Base-by-base conservation (phyloP, 1,284 basidiomycete genomes). In the Athelia psychrophila region DNA sequence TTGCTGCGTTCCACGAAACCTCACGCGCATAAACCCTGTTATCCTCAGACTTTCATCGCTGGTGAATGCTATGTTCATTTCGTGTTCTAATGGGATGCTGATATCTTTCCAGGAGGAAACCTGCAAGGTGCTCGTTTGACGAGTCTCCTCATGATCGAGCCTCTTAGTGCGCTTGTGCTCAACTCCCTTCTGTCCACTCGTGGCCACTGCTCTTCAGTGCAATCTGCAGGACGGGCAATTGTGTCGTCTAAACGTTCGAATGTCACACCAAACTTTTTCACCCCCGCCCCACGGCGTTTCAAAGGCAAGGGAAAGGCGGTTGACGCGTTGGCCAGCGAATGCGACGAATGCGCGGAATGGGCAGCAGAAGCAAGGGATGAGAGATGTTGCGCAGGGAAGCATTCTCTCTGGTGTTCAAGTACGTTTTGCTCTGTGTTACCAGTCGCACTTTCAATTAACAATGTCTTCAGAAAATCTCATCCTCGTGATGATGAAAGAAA, bases 261-360 rank as follows among this genome's bases (percentile, higher is more conserved):
- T 13, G 56, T 74, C 46, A 68, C 70, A 8, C 55, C 69, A 16
- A 75, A 81, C 58, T 83, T 82, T 66, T 83, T 83, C 58, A 77
- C 74, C 2, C 82, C 84, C 6, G 68, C 67, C 47, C 74, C 80
- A 10, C 71, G 77, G 52, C 69, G 68, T 52, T 65, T 61, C 49
- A 79, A 75, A 56, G 79, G 81, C 45, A 84, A 86, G 66, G 76
- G 73, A 58, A 76, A 69, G 58, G 74, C 71, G 18, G 55, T 59
- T 42, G 60, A 68, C 32, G 53, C 54, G 49, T 69, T 56, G 55
- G 67, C 61, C 24, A 53, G 61, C 50, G 64, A 65, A 48, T 64
- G 66, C 52, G 58, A 15, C 50, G 63, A 62, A 47, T 67, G 58
- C 55, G 56, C 49, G 57, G 63, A 51, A 58, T 70, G 22, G 58